Evolutionary conservation across 1,284 basidiomycete genomes (phyloP).

Genomic region (Pseudozyma flocculosa): DNA sequence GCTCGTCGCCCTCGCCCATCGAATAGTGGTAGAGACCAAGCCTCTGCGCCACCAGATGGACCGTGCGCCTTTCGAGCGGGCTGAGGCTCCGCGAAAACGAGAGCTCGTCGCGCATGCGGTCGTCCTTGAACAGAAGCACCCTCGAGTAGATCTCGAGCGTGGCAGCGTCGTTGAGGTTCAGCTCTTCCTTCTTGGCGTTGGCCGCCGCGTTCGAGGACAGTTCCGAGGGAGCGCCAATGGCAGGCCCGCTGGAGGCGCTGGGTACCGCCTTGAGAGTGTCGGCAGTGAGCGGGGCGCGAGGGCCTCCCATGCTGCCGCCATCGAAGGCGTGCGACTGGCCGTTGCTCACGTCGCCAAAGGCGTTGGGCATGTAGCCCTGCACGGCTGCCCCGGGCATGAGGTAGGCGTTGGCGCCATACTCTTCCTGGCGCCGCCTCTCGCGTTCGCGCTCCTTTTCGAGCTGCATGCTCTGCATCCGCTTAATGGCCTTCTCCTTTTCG

Average conservation of each 20-base stretch:
- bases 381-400: slow-evolving; percentile 18
- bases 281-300: slow-evolving; percentile 35
- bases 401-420: slow-evolving; percentile 32
- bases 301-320: background rate
- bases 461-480: slow-evolving; percentile 74
- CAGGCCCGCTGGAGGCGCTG: slow-evolving; percentile 65
- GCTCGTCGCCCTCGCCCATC: slow-evolving; percentile 85
- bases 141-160: slow-evolving; percentile 96
- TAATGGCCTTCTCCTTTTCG: slow-evolving; percentile 96
- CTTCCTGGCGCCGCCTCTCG: slow-evolving; percentile 36
- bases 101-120: slow-evolving; percentile 94
- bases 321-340: slow-evolving; percentile 4
- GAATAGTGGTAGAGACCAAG: slow-evolving; percentile 92
- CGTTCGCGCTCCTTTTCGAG: slow-evolving; percentile 51
- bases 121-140: slow-evolving; percentile 95
- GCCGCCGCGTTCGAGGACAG: slow-evolving; percentile 28
- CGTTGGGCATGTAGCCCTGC: background rate
- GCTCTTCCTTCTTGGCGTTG: slow-evolving; percentile 61
- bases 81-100: slow-evolving; percentile 84
- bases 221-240: slow-evolving; percentile 61
- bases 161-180: slow-evolving; percentile 93
- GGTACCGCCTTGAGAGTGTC: slow-evolving; percentile 35
- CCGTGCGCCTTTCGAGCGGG: slow-evolving; percentile 83
- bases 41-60: slow-evolving; percentile 94
- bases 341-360: background rate